Base-by-base conservation (phyloP, 2,329 filamentous ascomycete genomes). In the Beauveria rudraprayagi region DNA sequence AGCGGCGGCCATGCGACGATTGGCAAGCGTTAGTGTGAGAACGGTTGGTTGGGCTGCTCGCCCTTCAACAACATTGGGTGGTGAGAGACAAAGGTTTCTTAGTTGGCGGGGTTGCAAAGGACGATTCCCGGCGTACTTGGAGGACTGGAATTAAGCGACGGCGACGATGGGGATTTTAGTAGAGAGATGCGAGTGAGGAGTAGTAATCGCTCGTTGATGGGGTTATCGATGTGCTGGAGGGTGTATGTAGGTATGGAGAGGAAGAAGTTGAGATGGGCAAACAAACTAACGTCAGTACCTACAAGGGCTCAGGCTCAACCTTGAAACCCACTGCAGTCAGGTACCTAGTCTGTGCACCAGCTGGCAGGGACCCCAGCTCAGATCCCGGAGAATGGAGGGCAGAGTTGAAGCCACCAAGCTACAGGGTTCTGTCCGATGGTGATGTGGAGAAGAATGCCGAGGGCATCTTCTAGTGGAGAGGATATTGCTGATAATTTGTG, bases 251-350 rank as follows among this genome's bases (percentile, higher is more conserved):
- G 22, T 30, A 24, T 46, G 54, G 8, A 56, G 26, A 17, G 11
- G 26, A 22, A 47, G 19, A 40, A 40, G 37, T 24, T 24, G 40
- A 44, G 53, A 16, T n/a, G 40, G 41, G 54, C 54, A 56, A 47
- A 56, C 54, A 47, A 11, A 56, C 26, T n/a, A 56, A 37, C 54
- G 43, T 56, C 43, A 56, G 54, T 37, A 56, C 54, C 34, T 37
- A 37, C 34, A 28, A 56, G 54, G 54, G 54, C 54, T 56, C 28
- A n/a, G 47, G 54, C 56, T 50, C 30, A 24, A 58, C 34, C 56
- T 51, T 56, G 54, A 43, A 19, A 37, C 34, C 34, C 11, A 37
- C 34, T 37, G 34, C 10, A 37, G 34, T 37, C 16, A 22, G 22
- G 22, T 22, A 22, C 2, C 2, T 22, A 37, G 34, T 16, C 34